Conservation (phyloP, 148 eudicot genomes). For the Silene latifolia region DNA sequence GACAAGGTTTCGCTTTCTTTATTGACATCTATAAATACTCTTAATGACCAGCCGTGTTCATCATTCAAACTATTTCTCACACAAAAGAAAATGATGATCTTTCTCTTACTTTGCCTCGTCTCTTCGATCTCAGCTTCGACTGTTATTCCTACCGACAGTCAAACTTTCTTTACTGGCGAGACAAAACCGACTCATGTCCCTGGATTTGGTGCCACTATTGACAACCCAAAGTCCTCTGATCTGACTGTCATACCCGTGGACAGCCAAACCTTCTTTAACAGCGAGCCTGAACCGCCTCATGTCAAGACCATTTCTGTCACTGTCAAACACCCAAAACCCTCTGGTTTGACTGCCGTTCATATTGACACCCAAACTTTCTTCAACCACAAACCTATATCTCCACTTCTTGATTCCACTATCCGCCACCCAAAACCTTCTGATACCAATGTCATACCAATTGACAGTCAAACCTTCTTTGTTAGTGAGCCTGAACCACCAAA, state of each 20-base stretch:
- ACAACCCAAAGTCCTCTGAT: neutral
- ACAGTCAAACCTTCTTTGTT: neutral
- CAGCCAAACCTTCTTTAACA: neutral
- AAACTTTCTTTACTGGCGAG: neutral
- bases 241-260: neutral
- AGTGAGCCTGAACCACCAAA: too few species aligned
- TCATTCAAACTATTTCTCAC: neutral
- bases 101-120: neutral
- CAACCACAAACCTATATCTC: neutral
- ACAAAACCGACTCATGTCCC: neutral
- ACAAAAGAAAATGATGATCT: neutral
- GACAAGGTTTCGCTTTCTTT: too few species aligned
- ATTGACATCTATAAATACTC: too few species aligned
- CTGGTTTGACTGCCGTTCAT: neutral
- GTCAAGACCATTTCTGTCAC: too few species aligned
- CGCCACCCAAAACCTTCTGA: neutral
- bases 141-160: neutral
- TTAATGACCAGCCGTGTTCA: too few species aligned
- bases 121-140: neutral
- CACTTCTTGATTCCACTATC: neutral
- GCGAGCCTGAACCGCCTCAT: neutral
- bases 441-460: too few species aligned
- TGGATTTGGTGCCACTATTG: neutral
- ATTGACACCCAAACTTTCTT: neutral
- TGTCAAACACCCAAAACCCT: neutral